Conservation (phyloP, 108 stramenopile genomes). For the Bacterosira constricta region DNA sequence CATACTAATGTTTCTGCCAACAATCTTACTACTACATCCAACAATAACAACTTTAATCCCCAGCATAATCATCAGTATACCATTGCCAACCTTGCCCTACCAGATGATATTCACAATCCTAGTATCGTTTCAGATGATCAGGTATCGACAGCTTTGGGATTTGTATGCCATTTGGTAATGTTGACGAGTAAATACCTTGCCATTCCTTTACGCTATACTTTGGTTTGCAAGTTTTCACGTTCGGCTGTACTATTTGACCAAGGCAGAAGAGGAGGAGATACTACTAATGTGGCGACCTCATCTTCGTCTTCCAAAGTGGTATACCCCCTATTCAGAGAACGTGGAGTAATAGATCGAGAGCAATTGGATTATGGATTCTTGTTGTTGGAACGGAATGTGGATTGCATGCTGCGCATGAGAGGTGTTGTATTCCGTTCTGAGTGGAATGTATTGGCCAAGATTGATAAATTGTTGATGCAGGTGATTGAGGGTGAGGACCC, state of each 20-base stretch:
- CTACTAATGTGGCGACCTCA: not conserved
- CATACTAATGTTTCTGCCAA: too few species aligned
- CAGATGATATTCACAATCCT: slow-evolving; percentile 64
- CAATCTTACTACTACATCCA: not conserved
- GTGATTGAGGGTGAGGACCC: slow-evolving; percentile 27
- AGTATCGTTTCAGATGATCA: slow-evolving; percentile 78
- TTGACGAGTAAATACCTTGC: slow-evolving; percentile 83
- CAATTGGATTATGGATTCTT: slow-evolving; percentile 72
- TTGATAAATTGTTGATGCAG: slow-evolving; percentile 25
- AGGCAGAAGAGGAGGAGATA: not conserved
- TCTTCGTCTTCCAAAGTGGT: slow-evolving; percentile 15
- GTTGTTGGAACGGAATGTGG: slow-evolving; percentile 76
- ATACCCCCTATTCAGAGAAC: slow-evolving; percentile 78
- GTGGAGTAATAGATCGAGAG: slow-evolving; percentile 74
- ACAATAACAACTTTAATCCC: not conserved
- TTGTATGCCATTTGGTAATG: slow-evolving; percentile 71
- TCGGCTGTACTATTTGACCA: slow-evolving; percentile 59
- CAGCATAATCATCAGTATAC: slow-evolving; percentile 44
- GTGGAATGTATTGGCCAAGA: slow-evolving; percentile 42
- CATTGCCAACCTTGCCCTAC: slow-evolving; percentile 63
- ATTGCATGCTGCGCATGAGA: slow-evolving; percentile 60
- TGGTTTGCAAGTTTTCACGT: slow-evolving; percentile 87
- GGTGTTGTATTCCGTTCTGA: slow-evolving; percentile 13
- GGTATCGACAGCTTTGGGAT: slow-evolving; percentile 83
- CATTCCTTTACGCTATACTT: slow-evolving; percentile 72